Conservation (phyloP, 108 stramenopile genomes). For the Skeletonema costatum region DNA sequence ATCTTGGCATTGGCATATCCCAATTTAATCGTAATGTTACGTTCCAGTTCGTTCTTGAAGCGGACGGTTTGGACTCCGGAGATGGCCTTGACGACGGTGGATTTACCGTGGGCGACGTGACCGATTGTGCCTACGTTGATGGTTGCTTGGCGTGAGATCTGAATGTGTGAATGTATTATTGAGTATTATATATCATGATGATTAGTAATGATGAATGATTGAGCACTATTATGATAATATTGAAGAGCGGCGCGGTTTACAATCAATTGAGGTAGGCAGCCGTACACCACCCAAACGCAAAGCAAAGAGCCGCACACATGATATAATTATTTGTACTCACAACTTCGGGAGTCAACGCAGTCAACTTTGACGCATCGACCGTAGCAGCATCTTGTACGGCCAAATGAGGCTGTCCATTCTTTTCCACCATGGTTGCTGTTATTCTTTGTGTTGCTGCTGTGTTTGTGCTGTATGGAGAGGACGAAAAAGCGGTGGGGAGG, state of each 20-base stretch:
- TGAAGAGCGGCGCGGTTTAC: too few species aligned
- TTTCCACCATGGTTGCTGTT: conserved; percentile 12
- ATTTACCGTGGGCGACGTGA: conserved; percentile 99
- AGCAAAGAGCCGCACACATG: conserved; percentile 3
- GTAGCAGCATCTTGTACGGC: conserved; percentile 78
- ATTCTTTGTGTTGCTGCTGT: too few species aligned
- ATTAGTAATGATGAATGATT: background rate
- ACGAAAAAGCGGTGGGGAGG: background rate
- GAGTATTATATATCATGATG: background rate
- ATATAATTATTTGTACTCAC: conserved; percentile 49
- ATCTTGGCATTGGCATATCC: conserved; percentile 99
- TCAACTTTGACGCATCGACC: conserved; percentile 78
- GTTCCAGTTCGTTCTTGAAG: conserved; percentile 99
- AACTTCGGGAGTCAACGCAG: conserved; percentile 88
- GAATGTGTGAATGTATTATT: conserved; percentile 1
- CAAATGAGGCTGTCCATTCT: conserved; percentile 67
- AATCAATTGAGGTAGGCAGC: too few species aligned
- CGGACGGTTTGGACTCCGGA: conserved; percentile 99
- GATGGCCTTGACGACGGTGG: conserved; percentile 98
- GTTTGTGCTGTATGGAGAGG: background rate
- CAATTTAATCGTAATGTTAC: conserved; percentile 99
- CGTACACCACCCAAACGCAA: conserved; percentile 1
- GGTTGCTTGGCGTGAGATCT: conserved; percentile 98
- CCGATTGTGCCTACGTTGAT: conserved; percentile 99
- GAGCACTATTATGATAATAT: background rate